Conservation (phyloP, 169 alveolate genomes). For the Eimeria sp. region DNA sequence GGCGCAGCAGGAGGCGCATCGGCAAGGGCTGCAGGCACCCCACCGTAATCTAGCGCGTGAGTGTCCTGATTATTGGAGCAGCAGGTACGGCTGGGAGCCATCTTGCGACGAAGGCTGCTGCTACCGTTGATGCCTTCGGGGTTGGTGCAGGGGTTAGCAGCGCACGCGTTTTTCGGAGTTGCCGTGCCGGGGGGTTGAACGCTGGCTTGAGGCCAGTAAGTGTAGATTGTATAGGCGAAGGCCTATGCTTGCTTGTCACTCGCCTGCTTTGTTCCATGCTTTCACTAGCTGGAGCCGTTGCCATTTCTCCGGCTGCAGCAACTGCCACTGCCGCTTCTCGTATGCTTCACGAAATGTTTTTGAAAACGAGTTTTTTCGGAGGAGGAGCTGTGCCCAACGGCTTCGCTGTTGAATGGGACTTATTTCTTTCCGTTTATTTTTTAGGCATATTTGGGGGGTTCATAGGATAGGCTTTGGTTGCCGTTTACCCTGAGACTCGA, state of each 20-base stretch:
- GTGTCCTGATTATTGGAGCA: background rate
- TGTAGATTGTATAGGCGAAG: background rate
- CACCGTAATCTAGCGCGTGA: background rate
- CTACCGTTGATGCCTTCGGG: conserved; percentile 4
- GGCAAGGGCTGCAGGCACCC: background rate
- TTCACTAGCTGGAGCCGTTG: conserved; percentile 18
- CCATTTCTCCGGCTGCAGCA: conserved; percentile 18
- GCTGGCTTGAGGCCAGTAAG: conserved; percentile 8
- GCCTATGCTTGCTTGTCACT: conserved; percentile 38
- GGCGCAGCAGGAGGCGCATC: conserved; percentile 1
- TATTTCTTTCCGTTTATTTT: conserved; percentile 26
- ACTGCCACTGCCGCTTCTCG: background rate
- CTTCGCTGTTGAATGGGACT: background rate
- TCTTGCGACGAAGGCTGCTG: background rate
- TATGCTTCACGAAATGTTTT: conserved; percentile 23
- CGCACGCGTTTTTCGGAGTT: background rate
- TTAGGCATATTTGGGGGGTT: background rate
- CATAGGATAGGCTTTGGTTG: background rate
- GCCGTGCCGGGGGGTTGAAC: background rate
- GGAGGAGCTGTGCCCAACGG: conserved; percentile 12
- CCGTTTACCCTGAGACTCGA: background rate
- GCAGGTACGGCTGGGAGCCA: conserved; percentile 47
- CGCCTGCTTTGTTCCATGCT: conserved; percentile 15
- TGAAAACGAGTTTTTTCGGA: conserved; percentile 39
- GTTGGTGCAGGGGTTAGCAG: conserved; percentile 1